Conservation (phyloP, 2,329 filamentous ascomycete species). For the Nemania serpens region DNA sequence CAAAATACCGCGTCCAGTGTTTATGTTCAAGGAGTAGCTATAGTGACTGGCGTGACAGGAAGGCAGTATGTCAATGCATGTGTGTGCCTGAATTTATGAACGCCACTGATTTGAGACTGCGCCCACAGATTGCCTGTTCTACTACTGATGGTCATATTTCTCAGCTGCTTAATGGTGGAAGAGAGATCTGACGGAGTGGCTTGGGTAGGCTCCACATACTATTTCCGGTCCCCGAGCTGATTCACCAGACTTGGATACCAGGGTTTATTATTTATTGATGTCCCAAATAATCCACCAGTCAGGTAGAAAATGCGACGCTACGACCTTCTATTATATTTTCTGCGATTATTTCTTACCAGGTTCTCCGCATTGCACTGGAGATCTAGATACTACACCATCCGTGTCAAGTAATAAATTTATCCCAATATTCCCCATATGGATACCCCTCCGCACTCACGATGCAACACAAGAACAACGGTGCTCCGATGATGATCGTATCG, state of each 20-base stretch:
- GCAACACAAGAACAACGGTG: background rate
- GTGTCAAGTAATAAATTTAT: too few species aligned
- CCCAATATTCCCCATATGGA: background rate
- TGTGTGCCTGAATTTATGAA: background rate
- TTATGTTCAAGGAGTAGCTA: background rate
- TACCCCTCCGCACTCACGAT: background rate
- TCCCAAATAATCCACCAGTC: conserved; percentile 8
- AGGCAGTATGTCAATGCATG: too few species aligned
- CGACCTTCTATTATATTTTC: background rate
- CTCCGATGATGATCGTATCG: background rate
- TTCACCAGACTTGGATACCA: too few species aligned
- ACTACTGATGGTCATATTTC: too few species aligned
- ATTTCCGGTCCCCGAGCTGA: too few species aligned
- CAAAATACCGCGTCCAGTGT: background rate
- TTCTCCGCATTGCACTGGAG: conserved; percentile 1
- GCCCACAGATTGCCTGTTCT: too few species aligned
- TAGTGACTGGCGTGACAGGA: too few species aligned
- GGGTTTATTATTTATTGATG: background rate
- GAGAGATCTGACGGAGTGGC: too few species aligned
- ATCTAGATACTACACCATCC: background rate
- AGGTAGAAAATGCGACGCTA: background rate
- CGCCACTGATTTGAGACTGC: too few species aligned
- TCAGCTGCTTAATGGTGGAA: background rate
- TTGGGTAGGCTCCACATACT: too few species aligned
- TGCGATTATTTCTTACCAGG: background rate